Evolutionary conservation across 2,329 filamentous ascomycete species (phyloP), one percentile per base, ranked within the genome.

Genomic region (Fusarium anguioides): DNA sequence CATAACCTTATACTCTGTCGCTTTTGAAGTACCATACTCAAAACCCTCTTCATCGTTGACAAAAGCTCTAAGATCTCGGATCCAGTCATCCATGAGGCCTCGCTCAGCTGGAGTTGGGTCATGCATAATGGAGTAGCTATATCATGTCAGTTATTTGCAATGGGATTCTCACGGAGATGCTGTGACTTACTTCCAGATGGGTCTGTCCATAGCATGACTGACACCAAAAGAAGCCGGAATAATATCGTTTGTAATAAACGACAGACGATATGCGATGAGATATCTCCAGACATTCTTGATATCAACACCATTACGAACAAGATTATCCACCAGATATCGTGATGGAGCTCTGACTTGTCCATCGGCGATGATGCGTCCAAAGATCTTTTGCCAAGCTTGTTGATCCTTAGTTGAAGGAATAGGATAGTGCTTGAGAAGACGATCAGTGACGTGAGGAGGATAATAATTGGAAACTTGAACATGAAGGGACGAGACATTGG

Each of bases 151-250:
- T 9, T 7, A 21, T 35, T 7, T 2, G 2, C 4, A 4, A 3
- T 10, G 8, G 10, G 12, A 0, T 6, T 1, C 0, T 11, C 14
- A 4, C 0, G 0, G 1, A 8, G 6, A 4, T 11, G 4, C 2
- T 6, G 8, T 11, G 14, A 50, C 51, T 15, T 29, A 60, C 57
- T 60, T 60, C 57, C 57, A 60, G 23, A 60, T 45, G 6, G 57
- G 57, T 2, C 57, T 11, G 11, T 60, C 54, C 57, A 60, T 60
- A 14, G 54, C 57, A 42, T 60, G 57, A 17, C 57, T 60, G 1
- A 60, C 54, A 17, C 57, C 54, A 8, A 60, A 60, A 0, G 54
- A 60, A 8, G 54, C 44, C 1, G 57, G 57, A 2, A 37, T 55
- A 7, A 60, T 10, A 0, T 60, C 21, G 1, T 39, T n/a, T 3